Percentiles rank a stretch among this genome's conserved stretches.
Evolutionary conservation across 495 filamentous ascomycete genomes (phyloP).

Genomic region (Bryoglossum gracile): DNA sequence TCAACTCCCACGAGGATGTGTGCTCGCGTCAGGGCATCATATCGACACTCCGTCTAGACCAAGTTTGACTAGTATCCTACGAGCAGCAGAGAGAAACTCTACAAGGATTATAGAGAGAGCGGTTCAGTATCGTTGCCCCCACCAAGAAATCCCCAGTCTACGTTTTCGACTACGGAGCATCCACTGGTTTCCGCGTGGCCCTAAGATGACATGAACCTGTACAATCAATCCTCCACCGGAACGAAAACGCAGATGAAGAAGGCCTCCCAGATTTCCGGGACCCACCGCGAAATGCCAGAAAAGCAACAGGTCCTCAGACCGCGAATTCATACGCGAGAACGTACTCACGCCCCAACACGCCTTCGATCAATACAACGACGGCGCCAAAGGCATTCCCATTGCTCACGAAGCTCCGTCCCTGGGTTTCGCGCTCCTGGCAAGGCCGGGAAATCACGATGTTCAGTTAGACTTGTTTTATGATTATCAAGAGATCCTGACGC

Average conservation of each 20-base stretch:
- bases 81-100: no score
- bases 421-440: conserved; percentile 44
- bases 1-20: no score
- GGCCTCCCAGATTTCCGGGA: conserved; percentile 53
- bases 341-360: conserved; percentile 42
- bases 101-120: no score
- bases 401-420: conserved; percentile 44
- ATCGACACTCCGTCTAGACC: no score
- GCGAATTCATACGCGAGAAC: conserved; percentile 30
- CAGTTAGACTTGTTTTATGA: conserved; percentile 53
- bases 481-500: conserved; percentile 40
- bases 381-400: conserved; percentile 34
- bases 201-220: conserved; percentile 40
- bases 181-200: conserved; percentile 47
- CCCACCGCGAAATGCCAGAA: conserved; percentile 42
- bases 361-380: conserved; percentile 48
- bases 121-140: conserved; percentile 38
- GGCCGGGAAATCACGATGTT: conserved; percentile 44
- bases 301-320: conserved; percentile 29
- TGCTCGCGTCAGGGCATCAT: no score
- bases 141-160: conserved; percentile 48
- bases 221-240: conserved; percentile 51
- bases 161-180: conserved; percentile 63
- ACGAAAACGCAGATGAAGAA: conserved; percentile 57
- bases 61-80: no score